A percentile compares a stretch with the other conserved stretches of the same genome.
Conservation (phyloP, 768 basidiomycete species). For the Lactarius quietus region DNA sequence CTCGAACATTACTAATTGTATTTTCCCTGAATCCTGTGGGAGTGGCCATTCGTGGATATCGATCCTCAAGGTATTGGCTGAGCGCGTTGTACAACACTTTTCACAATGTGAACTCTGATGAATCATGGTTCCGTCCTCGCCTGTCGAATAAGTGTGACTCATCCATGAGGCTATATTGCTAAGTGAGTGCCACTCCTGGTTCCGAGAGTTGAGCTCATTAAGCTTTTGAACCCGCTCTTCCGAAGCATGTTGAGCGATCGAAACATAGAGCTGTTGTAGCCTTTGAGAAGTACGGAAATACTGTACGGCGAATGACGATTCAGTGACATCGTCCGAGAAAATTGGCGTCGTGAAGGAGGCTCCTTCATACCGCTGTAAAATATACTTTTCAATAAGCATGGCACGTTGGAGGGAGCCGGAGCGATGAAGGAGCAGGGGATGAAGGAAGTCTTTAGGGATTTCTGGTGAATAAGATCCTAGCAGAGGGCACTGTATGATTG, state of each 20-base stretch:
- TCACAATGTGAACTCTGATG: not conserved
- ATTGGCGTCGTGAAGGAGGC: not conserved
- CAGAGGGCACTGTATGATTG: not conserved
- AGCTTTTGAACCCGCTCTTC: not conserved
- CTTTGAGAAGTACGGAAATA: not conserved
- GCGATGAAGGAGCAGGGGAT: not conserved
- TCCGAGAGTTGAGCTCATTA: not conserved
- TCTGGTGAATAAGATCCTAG: not conserved
- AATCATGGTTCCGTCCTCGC: not conserved
- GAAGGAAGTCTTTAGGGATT: not conserved
- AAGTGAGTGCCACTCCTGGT: not conserved
- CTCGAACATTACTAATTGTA: not conserved
- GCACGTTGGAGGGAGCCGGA: not conserved
- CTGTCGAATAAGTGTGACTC: not conserved
- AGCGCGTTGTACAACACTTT: not conserved
- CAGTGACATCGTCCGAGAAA: not conserved
- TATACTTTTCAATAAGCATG: not conserved
- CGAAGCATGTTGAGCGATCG: not conserved
- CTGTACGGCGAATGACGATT: not conserved
- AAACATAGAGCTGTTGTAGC: not conserved
- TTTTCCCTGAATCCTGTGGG: not conserved
- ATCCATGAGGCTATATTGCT: not conserved
- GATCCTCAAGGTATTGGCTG: not conserved
- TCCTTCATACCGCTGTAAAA: not conserved
- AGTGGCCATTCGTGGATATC: not conserved